Evolutionary conservation across 2,329 filamentous ascomycete species (phyloP), one percentile per base, ranked within the genome.

Genomic region (Cladosporium sphaerospermum): DNA sequence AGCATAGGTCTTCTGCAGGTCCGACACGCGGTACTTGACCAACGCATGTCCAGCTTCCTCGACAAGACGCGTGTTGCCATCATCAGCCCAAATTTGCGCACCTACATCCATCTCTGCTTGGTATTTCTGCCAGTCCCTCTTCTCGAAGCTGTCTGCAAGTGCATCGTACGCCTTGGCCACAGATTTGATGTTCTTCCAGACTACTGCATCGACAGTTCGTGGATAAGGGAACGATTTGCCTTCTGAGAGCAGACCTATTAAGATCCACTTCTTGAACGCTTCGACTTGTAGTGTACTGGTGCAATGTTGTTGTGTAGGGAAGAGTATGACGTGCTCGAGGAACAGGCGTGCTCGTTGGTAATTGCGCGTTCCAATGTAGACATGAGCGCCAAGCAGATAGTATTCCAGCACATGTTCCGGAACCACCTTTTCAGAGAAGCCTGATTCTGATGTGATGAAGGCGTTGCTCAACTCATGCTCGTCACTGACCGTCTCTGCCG

Each of bases 191-290:
- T 73, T 67, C 62, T 81, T 84, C 56, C 79, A 73, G 1, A 82
- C 78, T 16, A 71, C 68, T 2, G 68, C 55, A 46, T 78, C 76
- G 7, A 80, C 78, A 44, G 80, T 79, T 37, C 77, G 73, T 1
- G 88, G 86, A 9, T 82, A 65, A 0, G 69, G 53, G 61, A 73
- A 68, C 61, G 80, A 74, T 62, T 76, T 80, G 59, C 90, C 91
- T 50, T 83, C 74, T 6, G 81, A 76, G 14, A 99, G 73, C 52
- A 96, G 76, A 50, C 83, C 82, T 9, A 90, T 78, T 13, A 99
- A 73, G 8, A 95, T 67, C 87, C 89, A 96, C 70, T 92, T 95
- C 72, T 92, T 95, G 75, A 95, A 92, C 5, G 89, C 88, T 59
- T 96, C 89, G 3, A 87, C 76, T 86, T 93, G 93, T 47, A 95